phyloP scores from a whole-genome alignment of 805 yeast genomes.

The Metschnikowia anglica region DNA sequence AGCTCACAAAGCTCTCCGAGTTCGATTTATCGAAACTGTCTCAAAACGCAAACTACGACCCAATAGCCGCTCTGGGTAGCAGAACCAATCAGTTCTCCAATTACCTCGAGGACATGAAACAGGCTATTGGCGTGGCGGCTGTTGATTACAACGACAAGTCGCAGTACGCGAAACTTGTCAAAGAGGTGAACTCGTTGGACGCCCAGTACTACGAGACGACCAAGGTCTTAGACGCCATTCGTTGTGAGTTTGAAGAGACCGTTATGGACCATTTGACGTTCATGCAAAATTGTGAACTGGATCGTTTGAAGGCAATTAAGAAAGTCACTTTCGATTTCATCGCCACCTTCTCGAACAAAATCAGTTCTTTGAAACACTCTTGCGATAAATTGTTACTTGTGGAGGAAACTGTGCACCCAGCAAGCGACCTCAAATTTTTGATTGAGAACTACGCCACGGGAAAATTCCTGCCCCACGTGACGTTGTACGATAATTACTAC shows the following conservation, averaged over 20 bases:
- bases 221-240: conserved; percentile 55
- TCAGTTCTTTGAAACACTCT: conserved; percentile 54
- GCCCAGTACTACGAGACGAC: conserved; percentile 48
- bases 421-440: conserved; percentile 62
- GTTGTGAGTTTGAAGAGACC: conserved; percentile 74
- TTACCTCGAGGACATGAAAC: conserved; percentile 45
- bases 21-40: conserved; percentile 14
- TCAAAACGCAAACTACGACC: conserved; percentile 12
- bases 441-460: conserved; percentile 74
- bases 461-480: conserved; percentile 66
- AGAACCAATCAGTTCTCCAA: conserved; percentile 23
- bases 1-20: conserved; percentile 34
- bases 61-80: conserved; percentile 18
- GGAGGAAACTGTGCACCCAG: conserved; percentile 73
- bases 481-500: conserved; percentile 77
- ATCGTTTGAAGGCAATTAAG: conserved; percentile 72
- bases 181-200: conserved; percentile 62
- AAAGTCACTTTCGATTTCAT: conserved; percentile 72
- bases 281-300: conserved; percentile 81
- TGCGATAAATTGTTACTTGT: conserved; percentile 60
- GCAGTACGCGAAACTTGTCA: conserved; percentile 48
- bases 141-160: conserved; percentile 51
- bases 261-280: conserved; percentile 69
- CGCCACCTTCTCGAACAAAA: conserved; percentile 60
- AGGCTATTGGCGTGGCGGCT: conserved; percentile 43